These are phyloP conservation scores for Aspergillus wentii DNA, from an alignment of 495 filamentous ascomycete genomes.

Conservation along the genomic window DNA sequence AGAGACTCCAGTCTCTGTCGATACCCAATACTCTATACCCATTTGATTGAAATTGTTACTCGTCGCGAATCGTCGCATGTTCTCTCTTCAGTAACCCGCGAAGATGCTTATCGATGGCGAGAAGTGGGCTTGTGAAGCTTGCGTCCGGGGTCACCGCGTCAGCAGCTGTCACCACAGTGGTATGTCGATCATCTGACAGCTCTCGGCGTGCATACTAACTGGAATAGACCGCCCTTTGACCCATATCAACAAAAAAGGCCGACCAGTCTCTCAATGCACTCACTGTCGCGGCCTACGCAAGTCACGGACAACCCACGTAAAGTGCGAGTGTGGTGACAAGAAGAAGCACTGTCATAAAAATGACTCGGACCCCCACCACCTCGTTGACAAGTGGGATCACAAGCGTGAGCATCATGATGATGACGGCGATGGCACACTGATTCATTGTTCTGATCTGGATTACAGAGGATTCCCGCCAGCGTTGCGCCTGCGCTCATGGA, in stretches of 20 bases:
- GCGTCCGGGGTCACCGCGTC: slow-evolving; percentile 87
- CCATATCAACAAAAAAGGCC: slow-evolving; percentile 98
- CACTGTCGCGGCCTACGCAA: slow-evolving; percentile 97
- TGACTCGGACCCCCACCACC: slow-evolving; percentile 59
- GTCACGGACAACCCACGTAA: slow-evolving; percentile 90
- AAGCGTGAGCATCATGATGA: slow-evolving; percentile 55
- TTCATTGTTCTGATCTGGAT: slow-evolving; percentile 35
- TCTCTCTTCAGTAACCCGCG: slow-evolving; percentile 35
- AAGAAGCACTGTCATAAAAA: slow-evolving; percentile 57
- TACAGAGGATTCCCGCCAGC: slow-evolving; percentile 56
- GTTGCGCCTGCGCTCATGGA: slow-evolving; percentile 87
- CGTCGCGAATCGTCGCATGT: slow-evolving; percentile 44
- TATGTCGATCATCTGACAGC: slow-evolving; percentile 51
- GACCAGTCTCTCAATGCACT: slow-evolving; percentile 95
- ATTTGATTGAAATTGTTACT: slow-evolving; percentile 14
- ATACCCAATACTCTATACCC: slow-evolving; percentile 13
- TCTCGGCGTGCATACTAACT: slow-evolving; percentile 20
- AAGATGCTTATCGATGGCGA: slow-evolving; percentile 82
- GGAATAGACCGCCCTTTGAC: slow-evolving; percentile 78
- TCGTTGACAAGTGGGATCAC: slow-evolving; percentile 46
- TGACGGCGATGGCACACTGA: slow-evolving; percentile 20
- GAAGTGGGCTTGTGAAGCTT: slow-evolving; percentile 91
- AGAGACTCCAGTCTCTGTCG: too few species aligned
- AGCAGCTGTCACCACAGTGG: slow-evolving; percentile 90
- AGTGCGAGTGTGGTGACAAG: slow-evolving; percentile 97